Evolutionary conservation across 805 yeast genomes (phyloP), one percentile per base, ranked within the genome.

Genomic region (Phaffomyces antillensis): DNA sequence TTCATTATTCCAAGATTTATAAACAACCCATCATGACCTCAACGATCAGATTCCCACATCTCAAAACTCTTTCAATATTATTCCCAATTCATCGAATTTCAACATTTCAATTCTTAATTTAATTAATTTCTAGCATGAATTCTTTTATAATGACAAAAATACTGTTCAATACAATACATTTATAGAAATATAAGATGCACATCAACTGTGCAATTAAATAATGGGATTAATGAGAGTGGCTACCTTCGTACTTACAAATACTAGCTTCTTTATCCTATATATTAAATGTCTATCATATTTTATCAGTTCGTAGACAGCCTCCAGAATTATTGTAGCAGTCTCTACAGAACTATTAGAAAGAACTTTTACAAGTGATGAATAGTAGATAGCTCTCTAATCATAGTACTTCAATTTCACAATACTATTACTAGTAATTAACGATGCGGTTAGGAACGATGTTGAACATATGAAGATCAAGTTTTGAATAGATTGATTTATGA

Each of bases 1-100:
- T 61, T 54, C 64, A 11, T 64, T 83, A 47, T 73, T 84, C 52
- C 62, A 71, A 31, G 52, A 50, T 34, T 45, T 56, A 28, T 56
- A 43, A 51, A 31, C 33, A n/a, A 31, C 2, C 33, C 33, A 28
- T 20, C 23, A 28, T 28, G 30, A 28, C 11, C 12, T 28, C 30
- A 28, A 28, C 6, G 6, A 12, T 11, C 13, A 28, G 5, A 28
- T 28, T 28, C 13, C 13, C 13, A 28, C 7, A 28, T 10, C 11
- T 28, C 3, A 9, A 28, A 28, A 10, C 6, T 20, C 23, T 3
- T 28, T 9, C 13, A 28, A 28, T 10, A 11, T 10, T 13, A 10
- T 28, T 28, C 30, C 10, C 13, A 28, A 28, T 15, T 28, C 35
- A 16, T 16, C 17, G 15, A 35, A 32, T 38, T 42, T 33, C 43